Percentiles rank a stretch among this genome's conserved stretches.
Conservation (phyloP, 495 filamentous ascomycete species). For the Pyrenula aspistea region DNA sequence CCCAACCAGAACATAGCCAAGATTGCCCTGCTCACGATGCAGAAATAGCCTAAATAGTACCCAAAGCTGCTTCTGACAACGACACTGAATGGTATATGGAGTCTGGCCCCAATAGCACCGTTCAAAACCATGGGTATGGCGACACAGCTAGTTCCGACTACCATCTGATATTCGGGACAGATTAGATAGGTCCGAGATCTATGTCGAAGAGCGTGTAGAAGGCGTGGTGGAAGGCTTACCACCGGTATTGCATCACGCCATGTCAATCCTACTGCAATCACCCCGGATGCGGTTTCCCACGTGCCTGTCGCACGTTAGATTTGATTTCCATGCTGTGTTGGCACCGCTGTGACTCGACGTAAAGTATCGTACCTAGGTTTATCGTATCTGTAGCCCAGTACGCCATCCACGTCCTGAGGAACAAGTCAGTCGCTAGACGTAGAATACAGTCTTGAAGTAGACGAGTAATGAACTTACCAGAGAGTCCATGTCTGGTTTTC, state of each 20-base stretch:
- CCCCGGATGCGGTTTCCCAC: background rate
- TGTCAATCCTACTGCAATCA: background rate
- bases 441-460: slow-evolving; percentile 25
- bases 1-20: slow-evolving; percentile 34
- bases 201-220: no score
- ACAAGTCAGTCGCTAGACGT: slow-evolving; percentile 23
- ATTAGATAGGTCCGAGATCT: background rate
- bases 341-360: no score
- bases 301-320: slow-evolving; percentile 3
- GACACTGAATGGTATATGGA: slow-evolving; percentile 31
- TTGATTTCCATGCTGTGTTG: no score
- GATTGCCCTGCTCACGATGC: slow-evolving; percentile 27
- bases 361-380: background rate
- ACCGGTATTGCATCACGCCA: slow-evolving; percentile 9
- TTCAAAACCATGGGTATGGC: slow-evolving; percentile 34
- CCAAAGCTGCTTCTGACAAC: slow-evolving; percentile 28
- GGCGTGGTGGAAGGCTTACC: background rate
- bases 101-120: slow-evolving; percentile 30
- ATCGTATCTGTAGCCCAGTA: background rate
- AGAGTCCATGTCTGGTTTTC: slow-evolving; percentile 36
- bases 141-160: slow-evolving; percentile 23
- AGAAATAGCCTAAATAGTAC: slow-evolving; percentile 36
- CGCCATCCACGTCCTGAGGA: slow-evolving; percentile 1
- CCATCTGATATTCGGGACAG: slow-evolving; percentile 4
- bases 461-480: slow-evolving; percentile 11